These are phyloP conservation scores for Paramyrothecium roridum DNA, from an alignment of 2,329 filamentous ascomycete species.

Conservation along the genomic window DNA sequence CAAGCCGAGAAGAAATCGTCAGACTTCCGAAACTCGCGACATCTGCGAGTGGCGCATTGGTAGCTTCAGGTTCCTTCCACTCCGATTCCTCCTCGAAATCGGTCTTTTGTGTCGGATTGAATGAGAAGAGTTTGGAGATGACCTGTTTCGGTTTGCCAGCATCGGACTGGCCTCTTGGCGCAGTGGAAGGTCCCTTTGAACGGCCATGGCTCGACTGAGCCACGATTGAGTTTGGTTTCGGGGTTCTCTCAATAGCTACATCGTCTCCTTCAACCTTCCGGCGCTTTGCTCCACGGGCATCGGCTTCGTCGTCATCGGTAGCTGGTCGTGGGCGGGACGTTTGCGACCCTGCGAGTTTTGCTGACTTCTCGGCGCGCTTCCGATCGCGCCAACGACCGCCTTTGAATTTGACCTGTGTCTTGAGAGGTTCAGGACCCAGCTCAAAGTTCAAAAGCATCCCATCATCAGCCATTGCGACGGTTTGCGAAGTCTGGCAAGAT, in stretches of 20 bases:
- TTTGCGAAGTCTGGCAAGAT: neutral
- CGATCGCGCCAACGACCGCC: constrained; percentile 94
- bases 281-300: constrained; percentile 40
- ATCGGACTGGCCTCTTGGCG: constrained; percentile 8
- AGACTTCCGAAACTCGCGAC: constrained; percentile 85
- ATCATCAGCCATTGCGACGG: constrained; percentile 76
- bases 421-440: constrained; percentile 63
- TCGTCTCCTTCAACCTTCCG: constrained; percentile 33
- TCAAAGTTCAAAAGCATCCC: constrained; percentile 93
- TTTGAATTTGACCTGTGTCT: constrained; percentile 66
- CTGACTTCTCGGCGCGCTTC: constrained; percentile 57
- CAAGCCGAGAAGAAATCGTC: constrained; percentile 76
- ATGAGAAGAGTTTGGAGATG: constrained; percentile 89
- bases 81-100: constrained; percentile 49
- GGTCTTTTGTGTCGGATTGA: constrained; percentile 74
- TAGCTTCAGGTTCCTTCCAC: constrained; percentile 64
- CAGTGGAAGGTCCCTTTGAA: constrained; percentile 11
- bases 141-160: constrained; percentile 49
- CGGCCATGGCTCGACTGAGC: constrained; percentile 10
- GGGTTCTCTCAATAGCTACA: neutral
- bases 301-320: constrained; percentile 19
- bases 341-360: constrained; percentile 19
- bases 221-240: constrained; percentile 5
- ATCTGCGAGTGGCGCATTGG: constrained; percentile 84
- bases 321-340: constrained; percentile 13